Evolutionary conservation across 1,139 yeast species (phyloP), one percentile per base, ranked within the genome.

Genomic region (Hemisphaericaspora lyxosophila): DNA sequence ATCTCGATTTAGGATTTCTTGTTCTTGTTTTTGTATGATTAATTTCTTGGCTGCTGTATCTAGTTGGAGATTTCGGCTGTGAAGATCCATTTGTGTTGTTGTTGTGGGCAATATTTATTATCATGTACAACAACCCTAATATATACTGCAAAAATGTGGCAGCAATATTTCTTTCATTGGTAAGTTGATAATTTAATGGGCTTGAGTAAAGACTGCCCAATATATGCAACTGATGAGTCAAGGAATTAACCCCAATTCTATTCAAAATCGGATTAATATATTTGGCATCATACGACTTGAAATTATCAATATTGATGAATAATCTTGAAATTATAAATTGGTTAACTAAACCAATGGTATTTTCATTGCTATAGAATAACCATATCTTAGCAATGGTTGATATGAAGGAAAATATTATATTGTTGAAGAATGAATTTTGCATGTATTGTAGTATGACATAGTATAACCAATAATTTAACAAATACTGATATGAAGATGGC

Each of bases 391-490:
- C 14, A 33, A 8, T 19, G 17, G 35, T 26, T 26, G 5, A 37
- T 9, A 13, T n/a, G 7, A 31, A 11, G 15, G 36, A 23, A 16
- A 27, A 7, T 3, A 24, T 3, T 5, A 16, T 16, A 26, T 38
- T 31, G 7, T 24, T 15, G 12, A 42, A 17, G 7, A 42, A 17
- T 2, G 14, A 22, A 26, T 32, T 13, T 13, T 35, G 32, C 3
- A 43, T 28, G 20, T 24, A 39, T 22, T 38, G 40, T n/a, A 45
- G 16, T 11, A 35, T 3, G 3, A 43, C 33, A 33, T 39, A 46
- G 30, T 44, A 47, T 15, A 47, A 7, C 51, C 51, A 47, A 33
- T 47, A 47, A 31, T 47, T 47, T 15, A 47, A 26, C 16, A 47
- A 27, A 20, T 36, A 44, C 33, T 43, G 46, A 31, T 47, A 46